A percentile compares a stretch with the other conserved stretches of the same genome.
Conservation (phyloP, 352 stramenopile genomes). For the Nothophytophthora sp. region DNA sequence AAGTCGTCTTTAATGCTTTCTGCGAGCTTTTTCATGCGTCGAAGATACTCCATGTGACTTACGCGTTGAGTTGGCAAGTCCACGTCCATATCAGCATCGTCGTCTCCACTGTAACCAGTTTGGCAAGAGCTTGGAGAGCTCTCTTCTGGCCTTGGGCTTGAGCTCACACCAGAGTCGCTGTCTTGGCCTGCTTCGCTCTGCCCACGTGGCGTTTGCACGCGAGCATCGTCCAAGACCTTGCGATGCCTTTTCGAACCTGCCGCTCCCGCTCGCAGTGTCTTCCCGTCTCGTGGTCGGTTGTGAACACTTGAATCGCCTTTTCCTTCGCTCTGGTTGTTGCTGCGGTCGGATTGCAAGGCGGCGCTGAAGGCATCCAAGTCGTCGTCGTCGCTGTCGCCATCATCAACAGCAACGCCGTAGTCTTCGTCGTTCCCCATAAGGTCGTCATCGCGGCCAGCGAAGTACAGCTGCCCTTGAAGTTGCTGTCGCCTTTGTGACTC, state of each 20-base stretch:
- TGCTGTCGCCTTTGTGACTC: slow-evolving; percentile 9
- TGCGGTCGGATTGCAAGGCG: slow-evolving; percentile 4
- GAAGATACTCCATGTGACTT: slow-evolving; percentile 72
- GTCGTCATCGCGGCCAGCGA: slow-evolving; percentile 24
- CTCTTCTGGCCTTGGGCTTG: slow-evolving; percentile 1
- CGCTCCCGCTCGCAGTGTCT: neutral
- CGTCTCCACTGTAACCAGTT: slow-evolving; percentile 25
- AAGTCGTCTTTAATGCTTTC: slow-evolving; percentile 71
- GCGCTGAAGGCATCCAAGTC: slow-evolving; percentile 21
- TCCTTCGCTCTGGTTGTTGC: slow-evolving; percentile 12
- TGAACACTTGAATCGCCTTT: neutral
- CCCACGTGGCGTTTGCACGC: slow-evolving; percentile 3
- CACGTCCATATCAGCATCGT: slow-evolving; percentile 26
- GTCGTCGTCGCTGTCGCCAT: slow-evolving; percentile 36
- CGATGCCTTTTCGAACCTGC: slow-evolving; percentile 18
- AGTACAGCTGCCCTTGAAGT: slow-evolving; percentile 19
- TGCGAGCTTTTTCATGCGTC: slow-evolving; percentile 63
- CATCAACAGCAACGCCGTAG: slow-evolving; percentile 44
- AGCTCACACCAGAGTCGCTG: slow-evolving; percentile 6
- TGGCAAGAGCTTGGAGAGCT: slow-evolving; percentile 2
- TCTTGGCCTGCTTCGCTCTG: slow-evolving; percentile 6
- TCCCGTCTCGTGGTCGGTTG: too few relatives aligned
- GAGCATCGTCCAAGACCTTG: slow-evolving; percentile 30
- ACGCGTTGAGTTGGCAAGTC: slow-evolving; percentile 56
- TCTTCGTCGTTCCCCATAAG: slow-evolving; percentile 41